phyloP scores from a whole-genome alignment of 352 stramenopile species.

The Plasmopara viticola region DNA sequence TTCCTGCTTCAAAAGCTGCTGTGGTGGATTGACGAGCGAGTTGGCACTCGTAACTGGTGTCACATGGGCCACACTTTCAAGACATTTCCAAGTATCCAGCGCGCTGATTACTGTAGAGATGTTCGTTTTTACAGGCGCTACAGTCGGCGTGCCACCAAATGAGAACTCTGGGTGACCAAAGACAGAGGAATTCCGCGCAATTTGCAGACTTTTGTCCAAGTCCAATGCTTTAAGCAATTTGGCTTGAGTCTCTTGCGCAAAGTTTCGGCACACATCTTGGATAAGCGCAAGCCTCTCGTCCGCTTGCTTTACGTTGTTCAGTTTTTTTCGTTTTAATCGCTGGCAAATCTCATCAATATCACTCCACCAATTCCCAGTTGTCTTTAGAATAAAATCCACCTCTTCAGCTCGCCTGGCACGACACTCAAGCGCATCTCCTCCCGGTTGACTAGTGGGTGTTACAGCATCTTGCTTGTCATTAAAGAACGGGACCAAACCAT shows the following conservation, averaged over 20 bases:
- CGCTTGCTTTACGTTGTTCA: slow-evolving; percentile 11
- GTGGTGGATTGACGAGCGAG: slow-evolving; percentile 30
- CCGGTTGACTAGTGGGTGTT: not conserved
- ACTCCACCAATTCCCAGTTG: slow-evolving; percentile 64
- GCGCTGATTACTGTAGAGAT: slow-evolving; percentile 35
- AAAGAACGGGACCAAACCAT: slow-evolving; percentile 16
- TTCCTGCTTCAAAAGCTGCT: slow-evolving; percentile 39
- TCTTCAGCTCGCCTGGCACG: slow-evolving; percentile 13
- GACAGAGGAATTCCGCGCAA: slow-evolving; percentile 1
- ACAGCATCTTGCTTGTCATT: not conserved
- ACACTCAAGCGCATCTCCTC: slow-evolving; percentile 1
- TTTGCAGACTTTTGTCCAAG: slow-evolving; percentile 36
- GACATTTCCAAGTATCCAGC: slow-evolving; percentile 60
- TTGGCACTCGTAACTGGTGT: slow-evolving; percentile 14
- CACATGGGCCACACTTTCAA: slow-evolving; percentile 44
- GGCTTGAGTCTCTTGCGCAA: slow-evolving; percentile 22
- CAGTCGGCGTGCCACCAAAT: not conserved
- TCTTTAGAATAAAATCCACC: slow-evolving; percentile 28
- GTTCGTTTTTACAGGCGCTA: not conserved
- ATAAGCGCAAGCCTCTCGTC: slow-evolving; percentile 40
- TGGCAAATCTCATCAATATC: slow-evolving; percentile 45
- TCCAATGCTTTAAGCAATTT: slow-evolving; percentile 30
- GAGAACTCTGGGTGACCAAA: not conserved
- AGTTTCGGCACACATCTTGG: slow-evolving; percentile 34
- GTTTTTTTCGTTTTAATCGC: slow-evolving; percentile 21